Conservation (phyloP, 2,329 filamentous ascomycete species). For the Fragosphaeria purpurea region DNA sequence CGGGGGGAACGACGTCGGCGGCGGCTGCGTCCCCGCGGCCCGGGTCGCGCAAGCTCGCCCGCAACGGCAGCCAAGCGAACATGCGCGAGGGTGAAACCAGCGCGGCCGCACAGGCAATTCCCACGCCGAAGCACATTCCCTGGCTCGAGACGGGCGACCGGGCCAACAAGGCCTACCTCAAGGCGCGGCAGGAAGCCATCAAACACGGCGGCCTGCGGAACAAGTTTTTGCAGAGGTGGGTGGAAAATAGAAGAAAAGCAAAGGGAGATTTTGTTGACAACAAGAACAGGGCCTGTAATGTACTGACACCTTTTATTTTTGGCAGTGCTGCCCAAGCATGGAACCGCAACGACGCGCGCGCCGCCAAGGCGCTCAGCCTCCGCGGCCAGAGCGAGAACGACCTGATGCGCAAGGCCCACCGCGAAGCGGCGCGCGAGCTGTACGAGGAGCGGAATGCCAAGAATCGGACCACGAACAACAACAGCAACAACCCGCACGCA, state of each 20-base stretch:
- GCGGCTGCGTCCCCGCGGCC: constrained; percentile 37
- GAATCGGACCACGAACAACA: constrained; percentile 28
- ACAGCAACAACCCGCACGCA: constrained; percentile 28
- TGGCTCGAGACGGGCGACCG: constrained; percentile 91
- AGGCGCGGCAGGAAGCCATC: constrained; percentile 89
- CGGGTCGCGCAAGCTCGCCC: constrained; percentile 47
- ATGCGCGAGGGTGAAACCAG: constrained; percentile 66
- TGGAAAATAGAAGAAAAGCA: constrained; percentile 13
- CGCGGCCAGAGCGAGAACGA: constrained; percentile 95
- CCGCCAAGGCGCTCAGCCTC: constrained; percentile 87
- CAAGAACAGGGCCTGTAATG: no score
- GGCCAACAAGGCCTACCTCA: constrained; percentile 89
- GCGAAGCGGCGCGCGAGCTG: constrained; percentile 81
- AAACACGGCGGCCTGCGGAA: constrained; percentile 94
- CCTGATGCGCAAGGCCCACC: constrained; percentile 91
- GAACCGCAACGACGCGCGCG: constrained; percentile 94
- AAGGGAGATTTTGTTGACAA: no score
- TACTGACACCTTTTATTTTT: no score
- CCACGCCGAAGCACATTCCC: constrained; percentile 81
- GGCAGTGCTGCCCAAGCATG: constrained; percentile 86
- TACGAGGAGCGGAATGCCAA: constrained; percentile 91
- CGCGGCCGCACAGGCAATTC: constrained; percentile 70
- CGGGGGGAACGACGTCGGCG: constrained; percentile 35
- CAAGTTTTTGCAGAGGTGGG: constrained; percentile 87
- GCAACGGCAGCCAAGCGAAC: constrained; percentile 56